Base-by-base conservation (phyloP, 2,329 filamentous ascomycete species). In the Didymella exigua region DNA sequence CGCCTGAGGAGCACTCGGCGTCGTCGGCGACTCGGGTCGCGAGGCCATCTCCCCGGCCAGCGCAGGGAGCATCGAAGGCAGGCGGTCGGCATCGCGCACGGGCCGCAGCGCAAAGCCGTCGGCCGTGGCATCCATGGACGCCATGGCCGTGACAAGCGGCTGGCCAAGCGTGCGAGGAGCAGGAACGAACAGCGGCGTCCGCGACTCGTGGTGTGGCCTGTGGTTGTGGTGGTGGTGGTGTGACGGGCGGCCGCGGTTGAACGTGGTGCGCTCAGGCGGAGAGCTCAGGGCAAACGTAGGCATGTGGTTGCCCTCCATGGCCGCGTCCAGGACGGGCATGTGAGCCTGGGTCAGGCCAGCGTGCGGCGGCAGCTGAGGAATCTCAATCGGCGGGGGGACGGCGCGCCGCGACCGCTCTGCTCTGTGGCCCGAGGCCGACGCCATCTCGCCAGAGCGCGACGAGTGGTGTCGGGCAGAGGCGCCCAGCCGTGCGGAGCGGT, bases 21-120 rank as follows among this genome's bases (percentile, higher is more conserved):
- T 77, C 23, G 86, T 74, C 44, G 74, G 71, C 54, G 70, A 97
- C 53, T 93, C 90, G 8, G 95, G 95, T 72, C 96, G 93, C n/a
- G 93, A 97, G 36, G 84, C 84, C 49, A 92, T 78, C 48, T 89
- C 88, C 10, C 84, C 81, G 47, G 74, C 71, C 40, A 75, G 58
- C 93, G 59, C 92, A 87, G 23, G 95, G 51, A 91, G 81, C 87
- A 96, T 95, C 14, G 91, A 95, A 14, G 90, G 90, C 41, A 97
- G 82, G 56, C 92, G 86, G 72, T 98, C 59, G 88, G 81, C 87
- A 95, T 96, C 47, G 89, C 95, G 41, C 89, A 90, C 54, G 95
- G 83, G 90, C 46, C 92, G 86, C 56, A 95, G 70, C 23, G 82
- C 85, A 70, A 95, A 93, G 3, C 84, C 84, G 70, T 93, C 89